Conservation (phyloP, 2,329 filamentous ascomycete genomes). For the Penicillium sp. region DNA sequence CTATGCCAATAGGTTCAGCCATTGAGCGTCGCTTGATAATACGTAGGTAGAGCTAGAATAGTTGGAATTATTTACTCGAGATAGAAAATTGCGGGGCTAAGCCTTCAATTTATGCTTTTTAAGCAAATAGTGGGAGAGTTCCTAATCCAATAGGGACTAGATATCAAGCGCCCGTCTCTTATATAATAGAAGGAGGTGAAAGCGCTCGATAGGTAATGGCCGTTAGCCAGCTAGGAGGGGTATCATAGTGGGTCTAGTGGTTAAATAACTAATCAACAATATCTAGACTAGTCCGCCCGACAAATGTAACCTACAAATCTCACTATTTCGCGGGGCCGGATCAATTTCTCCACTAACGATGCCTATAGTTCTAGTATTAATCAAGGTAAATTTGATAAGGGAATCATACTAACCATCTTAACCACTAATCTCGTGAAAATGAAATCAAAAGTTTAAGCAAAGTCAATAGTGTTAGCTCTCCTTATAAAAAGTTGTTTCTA, state of each 20-base stretch:
- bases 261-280: not conserved
- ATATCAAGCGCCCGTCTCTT: not conserved
- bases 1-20: conserved; percentile 39
- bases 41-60: not conserved
- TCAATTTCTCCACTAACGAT: too few relatives aligned
- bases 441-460: too few relatives aligned
- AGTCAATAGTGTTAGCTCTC: too few relatives aligned
- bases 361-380: too few relatives aligned
- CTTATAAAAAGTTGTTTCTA: too few relatives aligned
- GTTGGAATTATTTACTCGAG: not conserved
- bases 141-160: not conserved
- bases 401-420: too few relatives aligned
- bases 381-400: too few relatives aligned
- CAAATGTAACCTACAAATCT: too few relatives aligned
- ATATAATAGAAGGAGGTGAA: not conserved
- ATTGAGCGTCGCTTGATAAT: conserved; percentile 19
- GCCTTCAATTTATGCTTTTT: not conserved
- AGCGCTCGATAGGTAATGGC: not conserved
- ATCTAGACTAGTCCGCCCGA: too few relatives aligned
- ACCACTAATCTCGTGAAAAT: too few relatives aligned
- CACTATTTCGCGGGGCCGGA: too few relatives aligned
- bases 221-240: not conserved
- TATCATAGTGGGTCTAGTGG: not conserved
- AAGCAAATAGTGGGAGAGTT: not conserved
- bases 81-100: not conserved